A percentile compares a stretch with the other conserved stretches of the same genome.
Conservation (phyloP, 768 basidiomycete species). For the Lactifluus volemus region DNA sequence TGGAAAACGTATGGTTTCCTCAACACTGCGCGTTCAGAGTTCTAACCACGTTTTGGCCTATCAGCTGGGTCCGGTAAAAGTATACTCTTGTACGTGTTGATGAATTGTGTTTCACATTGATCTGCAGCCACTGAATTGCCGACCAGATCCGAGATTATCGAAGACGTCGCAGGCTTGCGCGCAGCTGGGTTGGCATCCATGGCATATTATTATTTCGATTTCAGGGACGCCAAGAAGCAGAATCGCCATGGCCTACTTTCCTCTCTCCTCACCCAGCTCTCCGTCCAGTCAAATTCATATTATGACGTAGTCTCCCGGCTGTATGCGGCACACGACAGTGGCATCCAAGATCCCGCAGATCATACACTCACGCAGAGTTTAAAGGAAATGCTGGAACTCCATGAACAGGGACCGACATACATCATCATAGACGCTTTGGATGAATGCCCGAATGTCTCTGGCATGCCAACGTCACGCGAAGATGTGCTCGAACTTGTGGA, state of each 20-base stretch:
- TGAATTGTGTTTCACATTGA: neutral
- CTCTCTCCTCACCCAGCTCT: neutral
- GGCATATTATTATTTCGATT: slow-evolving; percentile 2
- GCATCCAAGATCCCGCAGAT: neutral
- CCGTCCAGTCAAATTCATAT: neutral
- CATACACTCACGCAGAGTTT: neutral
- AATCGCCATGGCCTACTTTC: neutral
- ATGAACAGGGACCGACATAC: neutral
- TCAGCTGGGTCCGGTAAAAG: slow-evolving; percentile 4
- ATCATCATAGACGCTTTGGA: slow-evolving; percentile 2
- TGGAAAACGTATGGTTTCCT: slow-evolving; percentile 1
- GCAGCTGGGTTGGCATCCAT: neutral
- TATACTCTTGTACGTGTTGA: neutral
- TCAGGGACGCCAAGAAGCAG: neutral
- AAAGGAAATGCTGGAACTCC: neutral
- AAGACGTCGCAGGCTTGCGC: neutral
- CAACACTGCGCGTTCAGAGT: too few species aligned
- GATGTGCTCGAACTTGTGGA: neutral
- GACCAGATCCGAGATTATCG: neutral
- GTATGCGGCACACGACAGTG: neutral
- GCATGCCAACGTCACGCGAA: neutral
- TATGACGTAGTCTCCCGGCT: neutral
- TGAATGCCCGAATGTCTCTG: neutral
- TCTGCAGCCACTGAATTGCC: neutral
- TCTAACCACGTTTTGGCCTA: neutral